These are phyloP conservation scores for Myxozyma monticola DNA, from an alignment of 805 yeast species.

Conservation along the genomic window DNA sequence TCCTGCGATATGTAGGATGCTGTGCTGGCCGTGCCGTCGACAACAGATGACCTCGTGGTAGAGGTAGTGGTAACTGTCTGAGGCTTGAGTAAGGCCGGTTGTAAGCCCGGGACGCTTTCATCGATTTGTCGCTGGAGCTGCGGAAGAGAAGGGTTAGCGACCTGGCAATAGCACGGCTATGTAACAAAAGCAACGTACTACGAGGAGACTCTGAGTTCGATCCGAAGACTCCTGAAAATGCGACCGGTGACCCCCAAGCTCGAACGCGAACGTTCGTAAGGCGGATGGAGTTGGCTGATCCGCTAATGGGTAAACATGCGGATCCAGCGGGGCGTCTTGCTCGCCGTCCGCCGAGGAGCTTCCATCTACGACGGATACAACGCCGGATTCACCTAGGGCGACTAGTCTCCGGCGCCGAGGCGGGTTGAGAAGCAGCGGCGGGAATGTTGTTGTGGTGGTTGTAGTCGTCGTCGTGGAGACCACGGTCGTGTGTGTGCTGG, in stretches of 20 bases:
- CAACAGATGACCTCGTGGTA: not conserved
- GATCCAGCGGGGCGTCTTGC: conserved; percentile 11
- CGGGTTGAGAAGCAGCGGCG: conserved; percentile 23
- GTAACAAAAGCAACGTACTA: not conserved
- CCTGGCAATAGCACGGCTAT: not conserved
- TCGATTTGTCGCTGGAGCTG: conserved; percentile 8
- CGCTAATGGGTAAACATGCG: conserved; percentile 37
- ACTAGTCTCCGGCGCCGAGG: conserved; percentile 9
- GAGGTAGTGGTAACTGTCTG: too few relatives aligned
- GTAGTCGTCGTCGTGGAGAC: conserved; percentile 31
- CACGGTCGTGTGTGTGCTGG: conserved; percentile 29
- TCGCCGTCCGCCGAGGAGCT: too few relatives aligned
- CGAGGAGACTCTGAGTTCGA: not conserved
- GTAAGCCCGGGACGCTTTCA: too few relatives aligned
- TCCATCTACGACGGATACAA: too few relatives aligned
- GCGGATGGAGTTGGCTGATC: conserved; percentile 38
- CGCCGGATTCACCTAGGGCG: not conserved
- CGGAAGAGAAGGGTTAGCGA: not conserved
- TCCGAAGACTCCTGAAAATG: conserved; percentile 35
- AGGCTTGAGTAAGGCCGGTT: too few relatives aligned
- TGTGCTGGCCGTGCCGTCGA: too few relatives aligned
- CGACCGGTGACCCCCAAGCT: conserved; percentile 32
- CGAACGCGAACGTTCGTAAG: conserved; percentile 38
- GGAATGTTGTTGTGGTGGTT: conserved; percentile 30
- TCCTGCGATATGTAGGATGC: too few relatives aligned